A percentile compares a stretch with the other conserved stretches of the same genome.
phyloP scores from a whole-genome alignment of 129 eudicot species.

The Arctium minus region DNA sequence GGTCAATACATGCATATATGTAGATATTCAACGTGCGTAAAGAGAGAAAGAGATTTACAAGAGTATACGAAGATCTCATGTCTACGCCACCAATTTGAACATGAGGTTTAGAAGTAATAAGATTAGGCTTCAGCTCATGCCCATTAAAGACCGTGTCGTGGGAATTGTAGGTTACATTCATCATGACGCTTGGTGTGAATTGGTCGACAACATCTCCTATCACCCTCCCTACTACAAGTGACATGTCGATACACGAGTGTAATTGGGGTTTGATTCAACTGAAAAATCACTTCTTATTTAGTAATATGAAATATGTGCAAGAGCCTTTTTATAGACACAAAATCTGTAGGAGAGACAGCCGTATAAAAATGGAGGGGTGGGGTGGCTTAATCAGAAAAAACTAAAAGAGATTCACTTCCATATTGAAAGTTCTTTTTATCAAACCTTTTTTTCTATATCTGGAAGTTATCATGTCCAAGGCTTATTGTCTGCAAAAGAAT shows the following conservation, averaged over 20 bases:
- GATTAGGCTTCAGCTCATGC: constrained; percentile 76
- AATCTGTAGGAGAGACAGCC: constrained; percentile 11
- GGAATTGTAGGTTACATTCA: constrained; percentile 54
- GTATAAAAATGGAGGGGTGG: constrained; percentile 24
- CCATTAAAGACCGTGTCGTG: constrained; percentile 61
- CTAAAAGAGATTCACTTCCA: constrained; percentile 27
- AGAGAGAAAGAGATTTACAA: constrained; percentile 40
- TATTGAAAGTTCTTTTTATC: constrained; percentile 17
- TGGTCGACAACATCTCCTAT: constrained; percentile 84
- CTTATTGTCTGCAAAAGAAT: constrained; percentile 20
- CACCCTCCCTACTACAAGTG: constrained; percentile 69
- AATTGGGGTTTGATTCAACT: neutral
- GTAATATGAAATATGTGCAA: constrained; percentile 12
- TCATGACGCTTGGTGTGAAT: constrained; percentile 70
- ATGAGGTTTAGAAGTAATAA: constrained; percentile 52
- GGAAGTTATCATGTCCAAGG: constrained; percentile 25
- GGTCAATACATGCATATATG: constrained; percentile 13
- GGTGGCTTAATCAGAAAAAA: constrained; percentile 28
- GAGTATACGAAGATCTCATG: constrained; percentile 80
- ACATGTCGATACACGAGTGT: constrained; percentile 12
- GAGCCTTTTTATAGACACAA: constrained; percentile 51
- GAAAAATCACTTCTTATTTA: constrained; percentile 8
- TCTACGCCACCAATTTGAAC: constrained; percentile 85
- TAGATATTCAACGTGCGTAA: neutral
- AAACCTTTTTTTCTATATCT: constrained; percentile 26